Percentiles rank a stretch among this genome's conserved stretches.
These are phyloP conservation scores for Aphanomyces invadans DNA, from an alignment of 352 stramenopile species.

Conservation along the genomic window DNA sequence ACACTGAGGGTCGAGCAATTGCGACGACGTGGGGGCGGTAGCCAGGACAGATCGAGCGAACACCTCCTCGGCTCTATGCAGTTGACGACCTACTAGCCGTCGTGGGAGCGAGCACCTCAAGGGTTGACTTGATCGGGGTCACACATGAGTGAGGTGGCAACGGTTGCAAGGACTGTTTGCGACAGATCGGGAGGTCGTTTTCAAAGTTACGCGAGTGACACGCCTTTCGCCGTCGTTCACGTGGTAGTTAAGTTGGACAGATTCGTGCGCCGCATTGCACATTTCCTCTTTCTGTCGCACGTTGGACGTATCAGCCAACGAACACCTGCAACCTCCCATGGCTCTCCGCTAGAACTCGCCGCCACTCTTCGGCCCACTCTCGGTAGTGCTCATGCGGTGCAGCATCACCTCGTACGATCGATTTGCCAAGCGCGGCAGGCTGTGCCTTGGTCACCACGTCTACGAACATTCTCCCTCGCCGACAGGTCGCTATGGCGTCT, in stretches of 20 bases:
- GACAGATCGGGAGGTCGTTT: background rate
- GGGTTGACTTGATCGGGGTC: background rate
- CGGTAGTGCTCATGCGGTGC: background rate
- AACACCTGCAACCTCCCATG: no score
- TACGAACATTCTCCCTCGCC: background rate
- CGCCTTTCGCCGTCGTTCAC: background rate
- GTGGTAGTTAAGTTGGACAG: background rate
- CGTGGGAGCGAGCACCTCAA: no score
- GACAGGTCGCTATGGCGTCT: no score
- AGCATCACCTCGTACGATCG: background rate
- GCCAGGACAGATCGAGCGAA: no score
- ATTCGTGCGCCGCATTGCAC: background rate
- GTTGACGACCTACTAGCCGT: no score
- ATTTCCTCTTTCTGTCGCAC: no score
- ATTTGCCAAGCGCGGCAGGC: slow-evolving; percentile 11
- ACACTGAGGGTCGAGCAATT: no score
- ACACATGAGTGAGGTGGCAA: background rate
- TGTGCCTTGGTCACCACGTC: slow-evolving; percentile 4
- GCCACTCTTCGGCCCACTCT: background rate
- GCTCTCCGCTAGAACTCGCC: no score
- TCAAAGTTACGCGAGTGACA: background rate
- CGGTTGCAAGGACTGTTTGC: no score
- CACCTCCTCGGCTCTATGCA: no score
- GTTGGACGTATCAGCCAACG: no score
- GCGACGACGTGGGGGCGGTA: no score